A percentile compares a stretch with the other conserved stretches of the same genome.
These are phyloP conservation scores for Citrullus colocynthis DNA, from an alignment of 306 rosid genomes.

Conservation along the genomic window DNA sequence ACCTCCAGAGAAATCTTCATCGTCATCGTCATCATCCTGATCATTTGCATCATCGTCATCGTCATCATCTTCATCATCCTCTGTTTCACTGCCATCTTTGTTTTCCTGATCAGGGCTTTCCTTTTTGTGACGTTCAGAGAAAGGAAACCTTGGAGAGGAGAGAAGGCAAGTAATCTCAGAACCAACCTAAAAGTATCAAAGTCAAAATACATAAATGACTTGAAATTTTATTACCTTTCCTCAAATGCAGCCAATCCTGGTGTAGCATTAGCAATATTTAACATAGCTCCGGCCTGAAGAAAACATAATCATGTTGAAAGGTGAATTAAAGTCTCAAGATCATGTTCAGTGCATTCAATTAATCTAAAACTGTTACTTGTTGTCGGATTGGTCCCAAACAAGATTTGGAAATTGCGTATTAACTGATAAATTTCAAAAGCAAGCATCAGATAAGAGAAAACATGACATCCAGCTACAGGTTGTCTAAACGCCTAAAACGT, in stretches of 20 bases:
- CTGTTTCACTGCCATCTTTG: slow-evolving; percentile 78
- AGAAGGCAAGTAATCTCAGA: not conserved
- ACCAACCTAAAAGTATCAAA: not conserved
- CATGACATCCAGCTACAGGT: not conserved
- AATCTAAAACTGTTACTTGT: not conserved
- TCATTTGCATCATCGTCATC: slow-evolving; percentile 35
- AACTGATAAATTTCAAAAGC: not conserved
- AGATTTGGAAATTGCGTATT: not conserved
- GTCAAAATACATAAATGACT: not conserved
- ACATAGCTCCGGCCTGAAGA: slow-evolving; percentile 29
- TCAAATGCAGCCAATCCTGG: slow-evolving; percentile 25
- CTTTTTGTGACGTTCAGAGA: slow-evolving; percentile 28
- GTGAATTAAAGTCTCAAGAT: not conserved
- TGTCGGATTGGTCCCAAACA: not conserved
- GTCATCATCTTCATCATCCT: slow-evolving; percentile 37
- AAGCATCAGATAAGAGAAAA: not conserved
- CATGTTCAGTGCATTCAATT: not conserved
- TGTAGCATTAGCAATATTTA: slow-evolving; percentile 15
- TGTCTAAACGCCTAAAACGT: not conserved
- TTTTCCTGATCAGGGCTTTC: slow-evolving; percentile 30
- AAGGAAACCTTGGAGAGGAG: slow-evolving; percentile 47
- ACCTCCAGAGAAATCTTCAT: slow-evolving; percentile 52
- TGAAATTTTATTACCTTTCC: slow-evolving; percentile 33
- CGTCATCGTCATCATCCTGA: slow-evolving; percentile 40
- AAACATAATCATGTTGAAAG: not conserved